A percentile compares a stretch with the other conserved stretches of the same genome.
Evolutionary conservation across 1,139 yeast species (phyloP).

Genomic region (Hyphopichia wangnamkhiaoensis): DNA sequence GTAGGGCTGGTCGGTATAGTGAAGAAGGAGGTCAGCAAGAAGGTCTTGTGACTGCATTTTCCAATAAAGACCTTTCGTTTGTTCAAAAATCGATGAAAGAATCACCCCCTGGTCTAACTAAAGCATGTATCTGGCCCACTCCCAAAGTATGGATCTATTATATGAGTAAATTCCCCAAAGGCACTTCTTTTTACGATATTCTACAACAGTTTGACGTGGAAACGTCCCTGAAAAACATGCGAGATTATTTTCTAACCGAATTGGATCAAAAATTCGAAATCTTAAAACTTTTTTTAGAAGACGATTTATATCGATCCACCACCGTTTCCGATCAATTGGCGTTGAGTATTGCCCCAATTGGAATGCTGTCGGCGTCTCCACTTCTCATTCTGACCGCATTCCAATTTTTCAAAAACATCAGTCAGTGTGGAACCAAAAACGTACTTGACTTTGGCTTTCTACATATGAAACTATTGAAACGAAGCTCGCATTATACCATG

Average conservation of each 20-base stretch:
- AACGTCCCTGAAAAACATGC: conserved; percentile 13
- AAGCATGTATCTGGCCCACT: conserved; percentile 74
- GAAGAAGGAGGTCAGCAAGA: conserved; percentile 38
- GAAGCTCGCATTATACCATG: conserved; percentile 21
- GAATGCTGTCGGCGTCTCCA: conserved; percentile 26
- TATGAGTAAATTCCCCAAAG: conserved; percentile 53
- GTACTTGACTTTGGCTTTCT: conserved; percentile 46
- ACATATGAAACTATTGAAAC: conserved; percentile 27
- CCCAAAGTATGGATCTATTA: conserved; percentile 60
- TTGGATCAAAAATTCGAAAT: conserved; percentile 45
- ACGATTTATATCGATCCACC: conserved; percentile 24
- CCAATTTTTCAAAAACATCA: conserved; percentile 39
- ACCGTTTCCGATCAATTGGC: conserved; percentile 55
- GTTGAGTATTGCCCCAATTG: conserved; percentile 62
- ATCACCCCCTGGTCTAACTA: conserved; percentile 46
- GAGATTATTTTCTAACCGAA: conserved; percentile 42
- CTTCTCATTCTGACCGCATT: conserved; percentile 26
- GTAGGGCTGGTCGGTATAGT: conserved; percentile 87
- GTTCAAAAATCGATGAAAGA: conserved; percentile 47
- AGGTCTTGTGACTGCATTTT: conserved; percentile 65
- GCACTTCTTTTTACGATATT: conserved; percentile 45
- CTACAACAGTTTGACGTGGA: conserved; percentile 50
- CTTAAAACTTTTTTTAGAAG: conserved; percentile 45
- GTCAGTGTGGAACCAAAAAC: conserved; percentile 37
- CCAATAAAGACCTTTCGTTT: conserved; percentile 39